Evolutionary conservation across 225 moss, liverwort and hornwort species (phyloP).

Genomic region (Sphagnum tenellum): DNA sequence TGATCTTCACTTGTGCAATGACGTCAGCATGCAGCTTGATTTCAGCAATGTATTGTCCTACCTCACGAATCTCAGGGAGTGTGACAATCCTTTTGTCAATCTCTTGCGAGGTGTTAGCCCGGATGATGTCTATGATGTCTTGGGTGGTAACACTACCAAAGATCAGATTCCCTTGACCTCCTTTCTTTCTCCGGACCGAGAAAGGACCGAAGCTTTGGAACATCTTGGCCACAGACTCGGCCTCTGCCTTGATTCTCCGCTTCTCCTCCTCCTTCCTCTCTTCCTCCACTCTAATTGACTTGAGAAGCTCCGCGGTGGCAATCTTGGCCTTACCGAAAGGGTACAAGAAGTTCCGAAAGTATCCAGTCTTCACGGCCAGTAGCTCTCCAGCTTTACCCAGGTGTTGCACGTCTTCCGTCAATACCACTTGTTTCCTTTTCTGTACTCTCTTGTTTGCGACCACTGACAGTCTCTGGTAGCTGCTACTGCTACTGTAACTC

Average conservation of each 20-base stretch:
- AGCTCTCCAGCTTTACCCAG: constrained; percentile 83
- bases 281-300: constrained; percentile 70
- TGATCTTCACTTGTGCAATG: constrained; percentile 75
- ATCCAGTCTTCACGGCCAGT: constrained; percentile 74
- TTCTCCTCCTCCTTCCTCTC: constrained; percentile 49
- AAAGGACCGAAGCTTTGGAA: constrained; percentile 63
- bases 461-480: constrained; percentile 21
- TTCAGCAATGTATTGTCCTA: constrained; percentile 78
- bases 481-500: constrained; percentile 3
- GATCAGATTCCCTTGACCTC: constrained; percentile 88
- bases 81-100: constrained; percentile 91
- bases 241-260: constrained; percentile 69
- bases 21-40: constrained; percentile 87
- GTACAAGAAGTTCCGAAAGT: constrained; percentile 78
- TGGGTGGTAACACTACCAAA: constrained; percentile 90
- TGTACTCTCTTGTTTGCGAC: constrained; percentile 56
- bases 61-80: constrained; percentile 84
- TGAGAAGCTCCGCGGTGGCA: constrained; percentile 74
- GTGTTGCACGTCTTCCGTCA: constrained; percentile 71
- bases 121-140: constrained; percentile 83
- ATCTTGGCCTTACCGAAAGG: constrained; percentile 81
- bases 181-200: constrained; percentile 72
- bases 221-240: constrained; percentile 66
- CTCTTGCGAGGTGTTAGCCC: constrained; percentile 73
- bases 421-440: constrained; percentile 65